A percentile compares a stretch with the other conserved stretches of the same genome.
These are phyloP conservation scores for Plasmodium sp. DNA, from an alignment of 169 alveolate species.

Conservation along the genomic window DNA sequence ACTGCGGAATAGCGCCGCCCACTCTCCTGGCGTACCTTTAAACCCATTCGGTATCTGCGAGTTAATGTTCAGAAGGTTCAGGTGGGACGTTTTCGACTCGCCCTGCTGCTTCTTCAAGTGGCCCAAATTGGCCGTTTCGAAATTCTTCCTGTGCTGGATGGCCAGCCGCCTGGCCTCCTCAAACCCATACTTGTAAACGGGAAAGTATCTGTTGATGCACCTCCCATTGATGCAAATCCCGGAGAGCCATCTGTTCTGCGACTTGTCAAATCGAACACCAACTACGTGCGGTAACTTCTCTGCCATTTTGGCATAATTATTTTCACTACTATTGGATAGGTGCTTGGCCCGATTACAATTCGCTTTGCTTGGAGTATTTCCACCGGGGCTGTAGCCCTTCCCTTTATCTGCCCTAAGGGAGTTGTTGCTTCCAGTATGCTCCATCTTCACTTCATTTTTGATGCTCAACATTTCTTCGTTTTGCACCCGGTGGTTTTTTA, in stretches of 20 bases:
- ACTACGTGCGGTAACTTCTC: conserved; percentile 76
- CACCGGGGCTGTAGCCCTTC: background rate
- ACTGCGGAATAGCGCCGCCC: background rate
- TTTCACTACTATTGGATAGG: conserved; percentile 46
- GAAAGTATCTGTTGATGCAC: conserved; percentile 81
- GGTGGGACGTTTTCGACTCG: conserved; percentile 66
- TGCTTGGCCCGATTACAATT: conserved; percentile 7
- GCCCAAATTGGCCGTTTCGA: conserved; percentile 77
- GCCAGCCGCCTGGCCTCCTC: conserved; percentile 84
- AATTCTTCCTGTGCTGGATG: conserved; percentile 79
- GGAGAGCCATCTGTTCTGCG: conserved; percentile 87
- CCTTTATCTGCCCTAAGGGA: conserved; percentile 7
- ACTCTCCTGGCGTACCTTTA: conserved; percentile 22
- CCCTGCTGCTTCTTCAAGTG: conserved; percentile 72
- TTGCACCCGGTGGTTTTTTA: background rate
- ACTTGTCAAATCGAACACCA: conserved; percentile 86
- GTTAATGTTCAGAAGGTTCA: conserved; percentile 43
- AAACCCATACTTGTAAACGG: conserved; percentile 81
- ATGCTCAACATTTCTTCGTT: conserved; percentile 16
- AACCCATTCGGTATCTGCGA: conserved; percentile 73
- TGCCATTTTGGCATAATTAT: conserved; percentile 76
- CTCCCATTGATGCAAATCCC: conserved; percentile 78
- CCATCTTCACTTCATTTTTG: conserved; percentile 46
- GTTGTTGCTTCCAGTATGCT: background rate
- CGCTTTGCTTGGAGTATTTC: background rate